Evolutionary conservation across 208 protist species (phyloP).

Genomic region (Leishmania tarentolae): DNA sequence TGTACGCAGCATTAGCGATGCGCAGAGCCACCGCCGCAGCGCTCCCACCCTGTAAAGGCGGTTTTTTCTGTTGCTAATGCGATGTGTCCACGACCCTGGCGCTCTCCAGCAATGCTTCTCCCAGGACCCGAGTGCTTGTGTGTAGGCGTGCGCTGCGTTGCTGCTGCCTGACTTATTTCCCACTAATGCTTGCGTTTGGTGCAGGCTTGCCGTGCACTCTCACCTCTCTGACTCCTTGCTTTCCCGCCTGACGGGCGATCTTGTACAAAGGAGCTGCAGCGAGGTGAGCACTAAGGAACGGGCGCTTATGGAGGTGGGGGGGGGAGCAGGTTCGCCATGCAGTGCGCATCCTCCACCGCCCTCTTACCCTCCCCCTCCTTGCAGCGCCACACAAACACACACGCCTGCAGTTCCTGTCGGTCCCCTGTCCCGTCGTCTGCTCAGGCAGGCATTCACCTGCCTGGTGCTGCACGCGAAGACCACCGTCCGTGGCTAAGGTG

Average conservation of each 20-base stretch:
- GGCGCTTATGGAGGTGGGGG: background rate
- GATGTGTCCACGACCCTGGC: background rate
- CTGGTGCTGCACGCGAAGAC: background rate
- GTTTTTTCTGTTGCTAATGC: background rate
- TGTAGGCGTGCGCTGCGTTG: background rate
- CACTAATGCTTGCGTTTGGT: background rate
- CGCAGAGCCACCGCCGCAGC: background rate
- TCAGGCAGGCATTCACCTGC: background rate
- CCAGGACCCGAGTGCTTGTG: background rate
- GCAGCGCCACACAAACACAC: background rate
- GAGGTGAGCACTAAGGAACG: background rate
- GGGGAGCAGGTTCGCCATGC: background rate
- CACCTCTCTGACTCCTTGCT: background rate
- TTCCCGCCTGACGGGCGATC: background rate
- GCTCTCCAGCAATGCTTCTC: background rate
- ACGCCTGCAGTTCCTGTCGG: background rate
- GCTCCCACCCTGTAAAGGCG: background rate
- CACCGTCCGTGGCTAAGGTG: background rate
- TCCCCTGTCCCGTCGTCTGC: background rate
- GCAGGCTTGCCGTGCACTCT: background rate
- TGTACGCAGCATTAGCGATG: background rate
- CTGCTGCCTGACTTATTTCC: background rate
- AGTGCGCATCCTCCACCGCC: background rate
- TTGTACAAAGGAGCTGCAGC: background rate
- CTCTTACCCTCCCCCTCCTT: background rate